Evolutionary conservation across 495 filamentous ascomycete species (phyloP).

Genomic region (Geoglossum glabrum): DNA sequence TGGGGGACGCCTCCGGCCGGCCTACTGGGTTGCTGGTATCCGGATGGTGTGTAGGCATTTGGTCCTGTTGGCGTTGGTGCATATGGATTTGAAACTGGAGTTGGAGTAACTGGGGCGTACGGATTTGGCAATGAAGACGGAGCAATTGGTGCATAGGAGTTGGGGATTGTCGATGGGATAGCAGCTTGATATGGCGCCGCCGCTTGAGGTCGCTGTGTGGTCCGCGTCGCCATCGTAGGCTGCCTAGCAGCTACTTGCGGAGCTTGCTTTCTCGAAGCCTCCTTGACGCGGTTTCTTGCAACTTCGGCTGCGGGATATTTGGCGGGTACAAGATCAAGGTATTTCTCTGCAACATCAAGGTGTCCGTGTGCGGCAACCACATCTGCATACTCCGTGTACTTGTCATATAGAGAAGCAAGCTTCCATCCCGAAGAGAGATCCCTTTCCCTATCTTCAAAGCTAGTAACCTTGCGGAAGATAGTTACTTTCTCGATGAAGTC

Average conservation of each 20-base stretch:
- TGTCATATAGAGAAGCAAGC: slow-evolving; percentile 70
- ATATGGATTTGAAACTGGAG: slow-evolving; percentile 15
- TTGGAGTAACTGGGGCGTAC: slow-evolving; percentile 31
- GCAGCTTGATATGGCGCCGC: slow-evolving; percentile 11
- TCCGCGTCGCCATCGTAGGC: slow-evolving; percentile 11
- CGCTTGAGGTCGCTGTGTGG: slow-evolving; percentile 12
- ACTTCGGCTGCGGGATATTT: slow-evolving; percentile 79
- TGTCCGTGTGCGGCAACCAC: slow-evolving; percentile 83
- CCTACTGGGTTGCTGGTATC: slow-evolving; percentile 9
- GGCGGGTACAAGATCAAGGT: slow-evolving; percentile 69
- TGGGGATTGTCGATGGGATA: slow-evolving; percentile 8
- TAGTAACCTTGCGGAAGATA: slow-evolving; percentile 83
- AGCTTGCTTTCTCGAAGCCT: slow-evolving; percentile 54
- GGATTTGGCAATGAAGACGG: slow-evolving; percentile 27
- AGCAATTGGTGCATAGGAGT: slow-evolving; percentile 18
- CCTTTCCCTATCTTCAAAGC: slow-evolving; percentile 66
- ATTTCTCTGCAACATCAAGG: slow-evolving; percentile 68
- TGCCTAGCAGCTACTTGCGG: slow-evolving; percentile 21
- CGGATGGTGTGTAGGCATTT: slow-evolving; percentile 2
- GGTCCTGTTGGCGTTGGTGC: slow-evolving; percentile 4
- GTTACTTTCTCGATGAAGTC: slow-evolving; percentile 96
- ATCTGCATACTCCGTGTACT: slow-evolving; percentile 93
- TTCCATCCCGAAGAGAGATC: slow-evolving; percentile 63
- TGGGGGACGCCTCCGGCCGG: slow-evolving; percentile 12
- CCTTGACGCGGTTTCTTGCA: slow-evolving; percentile 65